A percentile compares a stretch with the other conserved stretches of the same genome.
Evolutionary conservation across 1,284 basidiomycete species (phyloP).

Genomic region (Heterobasidion parviporum): DNA sequence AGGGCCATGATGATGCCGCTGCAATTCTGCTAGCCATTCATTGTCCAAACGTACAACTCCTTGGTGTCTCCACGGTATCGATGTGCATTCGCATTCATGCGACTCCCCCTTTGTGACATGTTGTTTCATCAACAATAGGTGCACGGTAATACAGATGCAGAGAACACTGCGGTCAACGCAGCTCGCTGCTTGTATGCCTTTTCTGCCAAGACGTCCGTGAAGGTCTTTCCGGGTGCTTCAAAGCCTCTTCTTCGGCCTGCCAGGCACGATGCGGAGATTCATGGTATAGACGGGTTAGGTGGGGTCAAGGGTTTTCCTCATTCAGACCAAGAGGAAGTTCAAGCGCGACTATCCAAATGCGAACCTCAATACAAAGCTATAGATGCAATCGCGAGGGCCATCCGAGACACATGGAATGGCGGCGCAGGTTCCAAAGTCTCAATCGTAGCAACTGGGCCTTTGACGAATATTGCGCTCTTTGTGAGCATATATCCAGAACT

Average conservation of each 20-base stretch:
- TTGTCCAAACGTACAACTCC: conserved; percentile 49
- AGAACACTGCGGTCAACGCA: conserved; percentile 63
- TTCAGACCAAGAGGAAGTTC: conserved; percentile 36
- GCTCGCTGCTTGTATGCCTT: conserved; percentile 67
- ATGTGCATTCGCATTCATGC: neutral
- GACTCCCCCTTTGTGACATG: neutral
- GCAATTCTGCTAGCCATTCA: conserved; percentile 72
- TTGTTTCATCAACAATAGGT: conserved; percentile 34
- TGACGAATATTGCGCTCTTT: conserved; percentile 82
- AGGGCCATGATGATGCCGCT: conserved; percentile 84
- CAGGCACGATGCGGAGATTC: conserved; percentile 55
- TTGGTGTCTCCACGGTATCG: conserved; percentile 74
- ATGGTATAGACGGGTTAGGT: conserved; percentile 71
- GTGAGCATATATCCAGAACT: conserved; percentile 64
- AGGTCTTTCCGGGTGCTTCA: conserved; percentile 59
- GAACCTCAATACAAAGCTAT: conserved; percentile 34
- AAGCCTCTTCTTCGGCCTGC: conserved; percentile 48
- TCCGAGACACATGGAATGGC: conserved; percentile 45
- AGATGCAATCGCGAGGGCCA: conserved; percentile 54
- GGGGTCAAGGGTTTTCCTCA: conserved; percentile 69
- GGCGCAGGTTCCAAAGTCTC: conserved; percentile 50
- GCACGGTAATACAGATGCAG: conserved; percentile 65
- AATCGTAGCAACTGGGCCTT: conserved; percentile 68
- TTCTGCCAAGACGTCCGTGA: conserved; percentile 45
- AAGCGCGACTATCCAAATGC: conserved; percentile 36